Evolutionary conservation across 257 asterid species (phyloP).

Genomic region (Capsicum rhomboideum): DNA sequence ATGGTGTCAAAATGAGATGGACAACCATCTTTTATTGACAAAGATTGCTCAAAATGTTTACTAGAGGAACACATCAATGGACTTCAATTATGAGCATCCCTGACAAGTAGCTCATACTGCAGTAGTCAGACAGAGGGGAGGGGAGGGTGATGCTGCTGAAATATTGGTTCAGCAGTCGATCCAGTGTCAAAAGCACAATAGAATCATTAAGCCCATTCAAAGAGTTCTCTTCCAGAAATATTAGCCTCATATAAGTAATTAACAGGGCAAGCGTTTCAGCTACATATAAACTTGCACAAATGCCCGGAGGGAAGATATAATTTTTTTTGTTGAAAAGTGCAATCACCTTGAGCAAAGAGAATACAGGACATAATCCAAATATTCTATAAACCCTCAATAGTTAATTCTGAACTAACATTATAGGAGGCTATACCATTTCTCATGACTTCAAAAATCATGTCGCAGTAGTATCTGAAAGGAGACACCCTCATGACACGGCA

Average conservation of each 20-base stretch:
- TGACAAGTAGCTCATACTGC: neutral
- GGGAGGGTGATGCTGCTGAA: neutral
- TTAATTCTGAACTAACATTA: neutral
- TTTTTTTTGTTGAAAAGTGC: neutral
- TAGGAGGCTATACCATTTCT: conserved; percentile 60
- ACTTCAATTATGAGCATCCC: neutral
- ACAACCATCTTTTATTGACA: neutral
- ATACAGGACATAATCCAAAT: neutral
- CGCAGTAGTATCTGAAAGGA: conserved; percentile 97
- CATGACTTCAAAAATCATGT: conserved; percentile 96
- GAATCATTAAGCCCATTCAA: neutral
- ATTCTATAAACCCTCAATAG: neutral
- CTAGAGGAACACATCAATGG: neutral
- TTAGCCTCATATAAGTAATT: neutral
- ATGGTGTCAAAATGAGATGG: neutral
- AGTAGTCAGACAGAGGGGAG: neutral
- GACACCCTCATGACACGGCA: conserved; percentile 98
- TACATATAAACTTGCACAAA: neutral
- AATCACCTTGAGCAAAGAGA: neutral
- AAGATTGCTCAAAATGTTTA: neutral
- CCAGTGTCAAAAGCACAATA: neutral
- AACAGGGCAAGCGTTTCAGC: neutral
- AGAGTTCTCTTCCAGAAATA: neutral
- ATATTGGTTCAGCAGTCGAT: neutral
- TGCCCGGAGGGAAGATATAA: neutral